Evolutionary conservation across 805 yeast genomes (phyloP).

Genomic region (Jamesozyma rosinii): DNA sequence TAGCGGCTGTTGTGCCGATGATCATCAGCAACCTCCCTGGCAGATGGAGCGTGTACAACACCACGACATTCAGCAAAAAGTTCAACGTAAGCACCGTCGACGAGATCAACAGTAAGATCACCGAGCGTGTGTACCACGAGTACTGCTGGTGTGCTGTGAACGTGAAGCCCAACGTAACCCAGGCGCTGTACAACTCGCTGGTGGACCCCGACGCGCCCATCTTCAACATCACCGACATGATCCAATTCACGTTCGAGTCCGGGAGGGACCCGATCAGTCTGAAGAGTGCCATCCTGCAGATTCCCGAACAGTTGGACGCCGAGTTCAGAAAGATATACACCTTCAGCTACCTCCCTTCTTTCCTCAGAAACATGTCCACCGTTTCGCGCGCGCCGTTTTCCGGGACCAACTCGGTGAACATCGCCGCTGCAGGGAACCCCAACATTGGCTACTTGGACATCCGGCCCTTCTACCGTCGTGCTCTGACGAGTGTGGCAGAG

Average conservation of each 20-base stretch:
- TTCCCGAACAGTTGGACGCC: constrained; percentile 31
- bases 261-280: constrained; percentile 53
- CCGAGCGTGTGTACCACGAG: constrained; percentile 41
- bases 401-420: constrained; percentile 2
- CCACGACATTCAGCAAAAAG: constrained; percentile 17
- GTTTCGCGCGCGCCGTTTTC: neutral
- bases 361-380: constrained; percentile 14
- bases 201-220: constrained; percentile 8
- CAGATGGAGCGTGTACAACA: constrained; percentile 24
- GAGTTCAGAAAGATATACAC: constrained; percentile 4
- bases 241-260: constrained; percentile 44
- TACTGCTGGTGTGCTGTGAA: constrained; percentile 57
- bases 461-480: constrained; percentile 41
- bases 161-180: constrained; percentile 42
- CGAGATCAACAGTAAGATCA: constrained; percentile 31
- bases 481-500: constrained; percentile 56
- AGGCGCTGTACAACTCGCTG: constrained; percentile 18
- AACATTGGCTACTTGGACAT: constrained; percentile 35
- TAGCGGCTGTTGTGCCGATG: constrained; percentile 6
- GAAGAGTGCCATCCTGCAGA: constrained; percentile 37
- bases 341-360: constrained; percentile 3
- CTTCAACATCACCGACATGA: constrained; percentile 15
- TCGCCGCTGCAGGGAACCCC: constrained; percentile 24
- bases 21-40: constrained; percentile 15
- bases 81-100: constrained; percentile 11